Conservation (phyloP, 805 yeast species). For the Starmerella apicola region DNA sequence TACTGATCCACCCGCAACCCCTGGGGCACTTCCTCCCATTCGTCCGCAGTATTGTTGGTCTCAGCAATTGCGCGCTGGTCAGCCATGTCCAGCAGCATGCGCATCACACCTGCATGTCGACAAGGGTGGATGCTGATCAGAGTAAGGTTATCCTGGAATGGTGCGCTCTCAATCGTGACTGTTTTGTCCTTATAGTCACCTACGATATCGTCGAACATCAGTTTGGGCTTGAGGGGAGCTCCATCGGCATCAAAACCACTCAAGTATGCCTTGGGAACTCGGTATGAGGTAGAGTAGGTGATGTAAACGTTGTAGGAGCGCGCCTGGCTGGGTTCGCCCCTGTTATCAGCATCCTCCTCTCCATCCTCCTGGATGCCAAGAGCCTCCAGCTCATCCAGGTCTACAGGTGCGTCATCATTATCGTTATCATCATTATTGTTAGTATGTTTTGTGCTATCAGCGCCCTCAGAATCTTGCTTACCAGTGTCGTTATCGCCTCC, state of each 20-base stretch:
- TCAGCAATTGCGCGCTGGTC: slow-evolving; percentile 26
- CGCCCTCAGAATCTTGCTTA: not conserved
- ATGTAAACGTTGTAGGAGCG: slow-evolving; percentile 74
- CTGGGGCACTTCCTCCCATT: slow-evolving; percentile 45
- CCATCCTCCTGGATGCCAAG: slow-evolving; percentile 25
- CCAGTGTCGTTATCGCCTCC: slow-evolving; percentile 1
- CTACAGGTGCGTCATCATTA: slow-evolving; percentile 20
- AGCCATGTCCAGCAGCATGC: slow-evolving; percentile 66
- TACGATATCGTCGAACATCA: slow-evolving; percentile 91
- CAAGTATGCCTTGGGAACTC: slow-evolving; percentile 89
- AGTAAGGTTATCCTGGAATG: slow-evolving; percentile 63
- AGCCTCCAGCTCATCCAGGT: slow-evolving; percentile 27
- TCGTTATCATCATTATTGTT: slow-evolving; percentile 25
- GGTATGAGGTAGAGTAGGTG: slow-evolving; percentile 83
- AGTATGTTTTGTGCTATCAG: slow-evolving; percentile 1
- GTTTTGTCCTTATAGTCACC: slow-evolving; percentile 90
- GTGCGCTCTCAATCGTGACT: slow-evolving; percentile 88
- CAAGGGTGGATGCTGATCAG: slow-evolving; percentile 91
- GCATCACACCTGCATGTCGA: slow-evolving; percentile 90
- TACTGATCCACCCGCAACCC: slow-evolving; percentile 83
- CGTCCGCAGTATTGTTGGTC: slow-evolving; percentile 29
- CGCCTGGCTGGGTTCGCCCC: slow-evolving; percentile 4
- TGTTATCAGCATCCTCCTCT: slow-evolving; percentile 29
- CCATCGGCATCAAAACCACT: slow-evolving; percentile 81
- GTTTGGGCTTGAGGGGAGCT: slow-evolving; percentile 68